Evolutionary conservation across 2,329 filamentous ascomycete genomes (phyloP).

Genomic region (Talaromyces islandicus): DNA sequence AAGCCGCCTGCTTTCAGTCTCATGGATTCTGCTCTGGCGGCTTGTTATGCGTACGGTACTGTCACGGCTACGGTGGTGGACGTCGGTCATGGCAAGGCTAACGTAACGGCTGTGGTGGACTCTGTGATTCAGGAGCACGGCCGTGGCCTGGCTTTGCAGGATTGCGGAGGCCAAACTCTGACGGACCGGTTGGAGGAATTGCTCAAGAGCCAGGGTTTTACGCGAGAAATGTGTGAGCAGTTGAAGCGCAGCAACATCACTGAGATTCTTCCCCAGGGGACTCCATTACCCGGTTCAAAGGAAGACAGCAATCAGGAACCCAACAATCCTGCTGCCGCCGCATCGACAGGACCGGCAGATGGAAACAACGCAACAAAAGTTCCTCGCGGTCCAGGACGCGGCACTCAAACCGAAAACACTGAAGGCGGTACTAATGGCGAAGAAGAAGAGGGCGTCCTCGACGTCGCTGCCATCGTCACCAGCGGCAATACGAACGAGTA

Average conservation of each 20-base stretch:
- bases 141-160: slow-evolving; percentile 53
- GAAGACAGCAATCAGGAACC: slow-evolving; percentile 36
- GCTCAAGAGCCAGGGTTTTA: slow-evolving; percentile 53
- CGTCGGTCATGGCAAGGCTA: slow-evolving; percentile 85
- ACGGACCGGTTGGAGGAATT: slow-evolving; percentile 67
- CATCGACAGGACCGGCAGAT: slow-evolving; percentile 49
- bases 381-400: slow-evolving; percentile 49
- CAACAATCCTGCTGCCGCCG: slow-evolving; percentile 50
- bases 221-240: slow-evolving; percentile 59
- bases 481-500: slow-evolving; percentile 59
- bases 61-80: slow-evolving; percentile 81
- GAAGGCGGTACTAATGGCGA: slow-evolving; percentile 27
- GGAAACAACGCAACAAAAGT: slow-evolving; percentile 34
- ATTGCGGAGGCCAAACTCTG: slow-evolving; percentile 82
- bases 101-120: slow-evolving; percentile 84
- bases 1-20: slow-evolving; percentile 88
- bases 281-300: slow-evolving; percentile 43
- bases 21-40: slow-evolving; percentile 81
- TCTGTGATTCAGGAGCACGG: slow-evolving; percentile 67
- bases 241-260: slow-evolving; percentile 59
- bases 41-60: slow-evolving; percentile 73
- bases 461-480: slow-evolving; percentile 58
- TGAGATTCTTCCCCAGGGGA: slow-evolving; percentile 53
- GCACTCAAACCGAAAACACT: slow-evolving; percentile 47
- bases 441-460: slow-evolving; percentile 58